Percentiles rank a stretch among this genome's conserved stretches.
Evolutionary conservation across 345 rosid genomes (phyloP).

Genomic region (Aethionema arabicum): DNA sequence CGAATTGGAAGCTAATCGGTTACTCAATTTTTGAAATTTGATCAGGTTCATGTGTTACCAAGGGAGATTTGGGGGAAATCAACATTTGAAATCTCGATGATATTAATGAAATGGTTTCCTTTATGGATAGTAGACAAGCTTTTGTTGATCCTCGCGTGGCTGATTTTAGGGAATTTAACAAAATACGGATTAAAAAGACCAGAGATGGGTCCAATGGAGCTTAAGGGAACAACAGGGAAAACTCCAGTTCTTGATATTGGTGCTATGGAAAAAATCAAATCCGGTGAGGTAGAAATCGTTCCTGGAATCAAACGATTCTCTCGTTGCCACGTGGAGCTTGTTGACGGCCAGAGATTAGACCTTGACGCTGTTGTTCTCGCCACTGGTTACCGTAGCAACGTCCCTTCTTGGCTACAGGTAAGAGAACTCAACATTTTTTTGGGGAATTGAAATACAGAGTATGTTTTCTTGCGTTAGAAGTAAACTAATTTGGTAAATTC

Average conservation of each 20-base stretch:
- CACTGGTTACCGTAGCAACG: constrained; percentile 76
- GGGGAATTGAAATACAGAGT: background rate
- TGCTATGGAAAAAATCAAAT: constrained; percentile 60
- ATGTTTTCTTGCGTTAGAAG: constrained; percentile 14
- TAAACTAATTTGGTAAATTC: constrained; percentile 8
- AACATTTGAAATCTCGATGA: constrained; percentile 52
- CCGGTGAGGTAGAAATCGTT: constrained; percentile 62
- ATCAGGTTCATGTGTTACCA: constrained; percentile 67
- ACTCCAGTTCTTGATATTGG: constrained; percentile 85
- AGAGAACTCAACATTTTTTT: constrained; percentile 18
- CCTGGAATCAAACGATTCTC: constrained; percentile 63
- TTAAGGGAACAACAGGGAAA: constrained; percentile 58
- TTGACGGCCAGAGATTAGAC: constrained; percentile 50
- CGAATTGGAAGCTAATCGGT: background rate
- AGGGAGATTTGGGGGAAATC: constrained; percentile 63
- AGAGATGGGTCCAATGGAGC: constrained; percentile 60
- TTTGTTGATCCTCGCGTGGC: constrained; percentile 53
- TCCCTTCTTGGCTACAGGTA: constrained; percentile 81
- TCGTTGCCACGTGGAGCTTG: constrained; percentile 58
- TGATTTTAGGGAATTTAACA: constrained; percentile 49
- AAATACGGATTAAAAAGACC: constrained; percentile 71
- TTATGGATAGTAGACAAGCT: constrained; percentile 76
- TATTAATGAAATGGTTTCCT: constrained; percentile 73
- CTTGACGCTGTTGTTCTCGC: constrained; percentile 71
- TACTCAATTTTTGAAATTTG: constrained; percentile 9